Conservation (phyloP, 108 stramenopile genomes). For the Nannochloropsis granulata region DNA sequence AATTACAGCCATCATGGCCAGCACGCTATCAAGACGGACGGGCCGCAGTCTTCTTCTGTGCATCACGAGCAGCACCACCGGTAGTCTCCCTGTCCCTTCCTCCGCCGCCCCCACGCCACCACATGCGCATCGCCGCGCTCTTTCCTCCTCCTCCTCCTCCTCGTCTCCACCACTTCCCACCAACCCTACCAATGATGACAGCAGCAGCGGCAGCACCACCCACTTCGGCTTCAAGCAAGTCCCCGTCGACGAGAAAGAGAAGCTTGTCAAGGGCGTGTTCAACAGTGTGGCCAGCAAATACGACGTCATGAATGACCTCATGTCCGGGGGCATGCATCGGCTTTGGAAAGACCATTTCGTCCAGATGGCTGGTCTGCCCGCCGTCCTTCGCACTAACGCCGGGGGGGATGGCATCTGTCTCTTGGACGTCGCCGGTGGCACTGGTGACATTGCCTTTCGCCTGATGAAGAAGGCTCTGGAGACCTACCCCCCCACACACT, state of each 20-base stretch:
- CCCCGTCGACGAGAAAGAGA: slow-evolving; percentile 9
- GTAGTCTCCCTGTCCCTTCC: too few relatives aligned
- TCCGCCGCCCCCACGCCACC: too few relatives aligned
- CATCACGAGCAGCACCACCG: too few relatives aligned
- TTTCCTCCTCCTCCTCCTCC: background rate
- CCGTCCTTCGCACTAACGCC: background rate
- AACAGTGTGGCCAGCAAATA: slow-evolving; percentile 37
- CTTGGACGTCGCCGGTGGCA: slow-evolving; percentile 94
- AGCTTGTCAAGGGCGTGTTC: slow-evolving; percentile 24
- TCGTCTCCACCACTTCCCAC: background rate
- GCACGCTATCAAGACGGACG: background rate
- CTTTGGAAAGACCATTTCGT: slow-evolving; percentile 93
- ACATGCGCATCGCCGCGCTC: background rate
- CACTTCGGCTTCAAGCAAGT: slow-evolving; percentile 1
- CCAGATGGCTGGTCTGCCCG: background rate
- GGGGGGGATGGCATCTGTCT: slow-evolving; percentile 8
- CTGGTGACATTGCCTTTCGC: slow-evolving; percentile 94
- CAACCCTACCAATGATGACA: background rate
- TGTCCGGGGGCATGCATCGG: slow-evolving; percentile 80
- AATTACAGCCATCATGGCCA: background rate
- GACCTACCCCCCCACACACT: background rate
- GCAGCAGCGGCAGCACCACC: background rate
- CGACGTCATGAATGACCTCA: slow-evolving; percentile 98
- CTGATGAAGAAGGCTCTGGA: slow-evolving; percentile 23
- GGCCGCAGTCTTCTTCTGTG: background rate